Evolutionary conservation across 1,284 basidiomycete species (phyloP), one percentile per base, ranked within the genome.

Genomic region (Prillingera fragicola): DNA sequence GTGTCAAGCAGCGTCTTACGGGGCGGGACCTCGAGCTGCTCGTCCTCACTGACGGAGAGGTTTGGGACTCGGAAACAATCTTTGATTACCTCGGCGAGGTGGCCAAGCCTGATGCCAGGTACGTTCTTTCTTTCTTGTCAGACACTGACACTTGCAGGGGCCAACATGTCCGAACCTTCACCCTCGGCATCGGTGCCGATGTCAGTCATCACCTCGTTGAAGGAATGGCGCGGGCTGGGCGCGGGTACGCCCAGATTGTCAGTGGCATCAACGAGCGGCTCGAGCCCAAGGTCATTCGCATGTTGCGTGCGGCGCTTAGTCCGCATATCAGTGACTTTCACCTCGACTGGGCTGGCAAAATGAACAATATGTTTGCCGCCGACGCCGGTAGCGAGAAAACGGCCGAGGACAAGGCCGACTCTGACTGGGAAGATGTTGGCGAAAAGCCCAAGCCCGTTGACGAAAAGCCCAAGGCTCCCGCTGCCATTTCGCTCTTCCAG

Each of bases 1-100:
- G 45, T 1, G 54, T 61, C 45, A 38, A 42, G 7, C 23, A 33
- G 4, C 56, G 57, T n/a, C 47, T 41, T 38, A 31, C 5, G 8
- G 52, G 50, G 25, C 24, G 40, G 12, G 47, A 59, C 27, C 55
- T 60, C 2, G 41, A 43, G 29, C 46, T 63, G n/a, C 57, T 63
- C 36, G 29, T 62, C 8, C 52, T 63, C 15, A 63, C 61, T 8
- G 61, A 63, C 19, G 59, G 61, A 21, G 59, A 54, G 24, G 55
- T 57, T n/a, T 57, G 54, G 53, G 48, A 52, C 18, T 48, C 57
- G 35, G 43, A 50, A 0, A 21, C 7, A 13, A 46, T 53, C 1
- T 43, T 56, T 33, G 12, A 27, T 5, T 25, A 42, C 9, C 43
- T 61, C 34, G 43, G 40, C 38, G 24, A 35, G 1, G 7, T 31